A percentile compares a stretch with the other conserved stretches of the same genome.
Evolutionary conservation across 768 basidiomycete genomes (phyloP).

Genomic region (Leccinum pellstonianum): DNA sequence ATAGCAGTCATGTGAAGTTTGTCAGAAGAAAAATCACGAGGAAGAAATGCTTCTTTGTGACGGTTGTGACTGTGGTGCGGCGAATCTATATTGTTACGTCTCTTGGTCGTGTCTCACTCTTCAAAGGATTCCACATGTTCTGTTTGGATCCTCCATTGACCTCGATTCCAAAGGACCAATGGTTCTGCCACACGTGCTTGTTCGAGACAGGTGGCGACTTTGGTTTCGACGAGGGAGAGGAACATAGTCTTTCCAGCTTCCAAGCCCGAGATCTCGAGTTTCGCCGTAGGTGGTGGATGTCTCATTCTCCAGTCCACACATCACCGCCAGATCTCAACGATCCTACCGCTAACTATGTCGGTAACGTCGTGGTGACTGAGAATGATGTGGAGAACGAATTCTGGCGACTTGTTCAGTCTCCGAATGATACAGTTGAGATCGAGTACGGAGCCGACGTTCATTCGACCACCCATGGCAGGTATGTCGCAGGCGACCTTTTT

Average conservation of each 20-base stretch:
- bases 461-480: slow-evolving; percentile 97
- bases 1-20: slow-evolving; percentile 90
- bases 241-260: slow-evolving; percentile 89
- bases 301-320: slow-evolving; percentile 56
- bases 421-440: slow-evolving; percentile 90
- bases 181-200: slow-evolving; percentile 94
- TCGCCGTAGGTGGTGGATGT: slow-evolving; percentile 82
- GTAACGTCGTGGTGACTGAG: slow-evolving; percentile 73
- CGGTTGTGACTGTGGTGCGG: slow-evolving; percentile 75
- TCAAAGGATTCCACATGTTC: slow-evolving; percentile 90
- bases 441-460: slow-evolving; percentile 99
- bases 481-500: slow-evolving; percentile 25
- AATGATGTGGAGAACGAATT: slow-evolving; percentile 93
- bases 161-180: slow-evolving; percentile 87
- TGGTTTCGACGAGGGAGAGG: slow-evolving; percentile 97
- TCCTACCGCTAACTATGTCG: slow-evolving; percentile 53
- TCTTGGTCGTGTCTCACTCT: slow-evolving; percentile 17
- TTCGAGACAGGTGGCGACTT: slow-evolving; percentile 92
- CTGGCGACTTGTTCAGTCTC: slow-evolving; percentile 92
- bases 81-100: slow-evolving; percentile 15
- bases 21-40: slow-evolving; percentile 82
- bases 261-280: slow-evolving; percentile 90
- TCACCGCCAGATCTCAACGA: slow-evolving; percentile 41
- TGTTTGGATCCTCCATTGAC: slow-evolving; percentile 91
- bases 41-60: slow-evolving; percentile 92